Evolutionary conservation across 2,329 filamentous ascomycete species (phyloP), one percentile per base, ranked within the genome.

Genomic region (Exophiala sp.): DNA sequence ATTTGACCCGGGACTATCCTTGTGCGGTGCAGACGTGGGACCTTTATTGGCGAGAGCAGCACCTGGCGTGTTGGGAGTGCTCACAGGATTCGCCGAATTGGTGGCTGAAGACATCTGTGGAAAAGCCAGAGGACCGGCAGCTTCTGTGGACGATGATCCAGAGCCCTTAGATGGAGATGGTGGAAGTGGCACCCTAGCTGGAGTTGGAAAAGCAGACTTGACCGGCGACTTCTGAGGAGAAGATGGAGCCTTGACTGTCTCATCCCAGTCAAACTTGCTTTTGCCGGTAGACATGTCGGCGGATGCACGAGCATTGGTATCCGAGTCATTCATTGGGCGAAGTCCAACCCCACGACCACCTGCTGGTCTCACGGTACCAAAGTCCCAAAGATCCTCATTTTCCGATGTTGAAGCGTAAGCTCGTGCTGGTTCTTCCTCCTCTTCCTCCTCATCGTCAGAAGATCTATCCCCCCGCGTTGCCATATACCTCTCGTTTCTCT

Each of bases 331-430:
- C 82, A 95, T 81, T 0, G 82, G 75, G 59, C 85, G 77, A 42
- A 87, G 72, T 2, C 83, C 83, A 39, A 79, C 64, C 23, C 76
- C 77, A 53, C 82, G 81, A 22, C 80, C 77, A 46, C 83, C 80
- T n/a, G 84, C 82, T 4, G 94, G 83, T 49, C 90, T 80, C 45
- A 98, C 88, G 0, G 93, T 98, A 37, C 93, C 93, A 72, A 98
- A 98, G 67, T 98, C 93, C 93, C 93, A 98, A 65, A 97, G 81
- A 66, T 97, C 93, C 65, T 96, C 88, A 27, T 85, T 78, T 50
- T 83, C 77, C 49, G 74, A 68, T 41, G 74, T 68, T 16, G 72
- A 70, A 10, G 75, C 71, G 40, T 80, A 39, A 52, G 47, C 48
- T 30, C 50, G 53, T n/a, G 38, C 39, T 24, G 46, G 19, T 58